phyloP scores from a whole-genome alignment of 2,329 filamentous ascomycete genomes.

The Amphichorda felina region DNA sequence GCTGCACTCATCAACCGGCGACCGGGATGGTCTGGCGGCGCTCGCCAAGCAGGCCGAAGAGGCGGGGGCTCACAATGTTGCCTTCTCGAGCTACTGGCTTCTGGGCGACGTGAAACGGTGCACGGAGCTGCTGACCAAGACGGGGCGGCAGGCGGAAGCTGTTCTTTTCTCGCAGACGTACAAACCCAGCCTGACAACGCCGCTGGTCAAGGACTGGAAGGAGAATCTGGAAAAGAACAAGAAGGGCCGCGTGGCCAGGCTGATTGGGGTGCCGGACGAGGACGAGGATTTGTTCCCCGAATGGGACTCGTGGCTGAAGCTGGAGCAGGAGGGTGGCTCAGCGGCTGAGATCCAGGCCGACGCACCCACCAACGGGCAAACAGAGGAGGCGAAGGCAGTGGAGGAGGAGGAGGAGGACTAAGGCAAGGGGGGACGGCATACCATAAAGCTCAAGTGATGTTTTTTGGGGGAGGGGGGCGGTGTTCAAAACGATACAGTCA shows the following conservation, averaged over 20 bases:
- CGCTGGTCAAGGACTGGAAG: slow-evolving; percentile 71
- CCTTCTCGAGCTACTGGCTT: slow-evolving; percentile 84
- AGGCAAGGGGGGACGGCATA: background rate
- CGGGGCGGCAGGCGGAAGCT: slow-evolving; percentile 71
- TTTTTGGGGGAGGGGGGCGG: background rate
- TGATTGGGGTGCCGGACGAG: slow-evolving; percentile 70
- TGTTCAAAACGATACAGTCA: background rate
- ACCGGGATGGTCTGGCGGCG: slow-evolving; percentile 59
- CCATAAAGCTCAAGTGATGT: too few species aligned
- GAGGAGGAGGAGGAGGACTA: slow-evolving; percentile 4
- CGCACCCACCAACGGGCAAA: slow-evolving; percentile 12
- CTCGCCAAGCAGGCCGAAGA: slow-evolving; percentile 66
- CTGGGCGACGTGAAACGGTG: slow-evolving; percentile 73
- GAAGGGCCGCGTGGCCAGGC: slow-evolving; percentile 73
- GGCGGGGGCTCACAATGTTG: slow-evolving; percentile 78
- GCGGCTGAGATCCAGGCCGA: slow-evolving; percentile 3
- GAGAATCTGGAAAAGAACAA: slow-evolving; percentile 69
- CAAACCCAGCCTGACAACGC: slow-evolving; percentile 64
- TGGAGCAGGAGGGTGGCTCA: slow-evolving; percentile 61
- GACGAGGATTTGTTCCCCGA: slow-evolving; percentile 89
- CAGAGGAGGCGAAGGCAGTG: slow-evolving; percentile 6
- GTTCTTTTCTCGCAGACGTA: slow-evolving; percentile 93
- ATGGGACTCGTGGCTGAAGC: slow-evolving; percentile 79
- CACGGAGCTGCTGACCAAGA: slow-evolving; percentile 66
- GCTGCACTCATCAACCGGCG: slow-evolving; percentile 75